A percentile compares a stretch with the other conserved stretches of the same genome.
Conservation (phyloP, 1,284 basidiomycete species). For the Cronartium quercuum region DNA sequence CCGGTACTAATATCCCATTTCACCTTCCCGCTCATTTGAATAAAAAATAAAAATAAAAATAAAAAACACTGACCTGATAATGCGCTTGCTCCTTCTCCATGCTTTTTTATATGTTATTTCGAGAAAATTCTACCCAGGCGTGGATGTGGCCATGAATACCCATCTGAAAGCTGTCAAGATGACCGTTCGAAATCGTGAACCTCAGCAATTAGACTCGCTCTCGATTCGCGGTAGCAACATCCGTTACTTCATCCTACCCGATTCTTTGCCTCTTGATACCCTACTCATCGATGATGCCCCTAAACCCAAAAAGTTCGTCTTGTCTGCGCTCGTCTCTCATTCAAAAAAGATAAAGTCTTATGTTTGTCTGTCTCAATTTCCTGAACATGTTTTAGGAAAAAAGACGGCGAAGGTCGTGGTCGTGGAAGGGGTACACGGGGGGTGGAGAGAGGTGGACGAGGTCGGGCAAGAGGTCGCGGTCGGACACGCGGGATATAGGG, state of each 20-base stretch:
- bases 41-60: no score
- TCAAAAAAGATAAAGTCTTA: not conserved
- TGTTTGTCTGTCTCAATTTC: not conserved
- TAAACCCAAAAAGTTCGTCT: constrained; percentile 69
- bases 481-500: constrained; percentile 42
- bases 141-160: constrained; percentile 49
- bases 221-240: constrained; percentile 53
- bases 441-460: constrained; percentile 41
- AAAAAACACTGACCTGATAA: not conserved
- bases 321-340: not conserved
- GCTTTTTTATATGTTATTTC: not conserved
- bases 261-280: constrained; percentile 91
- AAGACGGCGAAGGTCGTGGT: constrained; percentile 41
- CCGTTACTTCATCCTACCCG: constrained; percentile 87
- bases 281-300: constrained; percentile 95
- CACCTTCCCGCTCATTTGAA: constrained; percentile 32
- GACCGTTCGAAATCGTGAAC: constrained; percentile 76
- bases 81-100: no score
- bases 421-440: constrained; percentile 41
- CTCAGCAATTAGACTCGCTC: constrained; percentile 52
- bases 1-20: constrained; percentile 56
- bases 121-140: constrained; percentile 41
- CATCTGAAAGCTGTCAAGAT: constrained; percentile 58
- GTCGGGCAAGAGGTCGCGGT: constrained; percentile 44
- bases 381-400: constrained; percentile 42